phyloP scores from a whole-genome alignment of 2,329 filamentous ascomycete genomes.

The Macrophomina pseudophaseolina region DNA sequence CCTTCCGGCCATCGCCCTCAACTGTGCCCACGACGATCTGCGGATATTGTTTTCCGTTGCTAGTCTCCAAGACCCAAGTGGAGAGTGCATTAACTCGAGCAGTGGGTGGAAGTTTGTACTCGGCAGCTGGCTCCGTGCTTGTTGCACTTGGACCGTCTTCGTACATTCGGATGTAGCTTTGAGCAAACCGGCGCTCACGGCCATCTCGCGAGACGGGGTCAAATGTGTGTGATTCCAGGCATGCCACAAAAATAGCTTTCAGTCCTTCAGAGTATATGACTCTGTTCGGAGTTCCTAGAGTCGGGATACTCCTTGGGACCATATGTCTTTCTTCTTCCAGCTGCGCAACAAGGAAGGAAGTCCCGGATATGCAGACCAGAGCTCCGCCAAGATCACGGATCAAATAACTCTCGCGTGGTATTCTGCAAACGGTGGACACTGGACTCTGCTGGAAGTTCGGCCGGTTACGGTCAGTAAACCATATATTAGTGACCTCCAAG shows the following conservation, averaged over 20 bases:
- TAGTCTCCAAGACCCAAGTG: conserved; percentile 67
- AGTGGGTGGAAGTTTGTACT: conserved; percentile 61
- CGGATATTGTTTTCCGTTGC: conserved; percentile 60
- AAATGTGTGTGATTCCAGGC: conserved; percentile 11
- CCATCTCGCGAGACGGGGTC: conserved; percentile 2
- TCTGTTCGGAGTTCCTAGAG: conserved; percentile 50
- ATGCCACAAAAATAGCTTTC: conserved; percentile 18
- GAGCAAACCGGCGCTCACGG: conserved; percentile 1
- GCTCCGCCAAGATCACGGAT: conserved; percentile 49
- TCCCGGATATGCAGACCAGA: conserved; percentile 55
- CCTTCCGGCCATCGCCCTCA: conserved; percentile 42
- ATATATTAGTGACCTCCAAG: conserved; percentile 42
- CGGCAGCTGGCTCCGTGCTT: conserved; percentile 41
- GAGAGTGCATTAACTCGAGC: conserved; percentile 66
- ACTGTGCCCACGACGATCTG: conserved; percentile 66
- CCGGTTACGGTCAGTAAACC: conserved; percentile 41
- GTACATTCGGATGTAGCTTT: conserved; percentile 23
- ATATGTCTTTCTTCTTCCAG: conserved; percentile 49
- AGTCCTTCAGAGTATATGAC: conserved; percentile 46
- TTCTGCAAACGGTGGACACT: conserved; percentile 40
- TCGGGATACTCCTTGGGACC: conserved; percentile 46
- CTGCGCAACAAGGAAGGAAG: conserved; percentile 54
- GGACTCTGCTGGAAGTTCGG: conserved; percentile 39
- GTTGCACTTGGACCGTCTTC: conserved; percentile 1
- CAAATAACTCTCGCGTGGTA: conserved; percentile 41